Base-by-base conservation (phyloP, 2,329 filamentous ascomycete genomes). In the Colletotrichum horii region DNA sequence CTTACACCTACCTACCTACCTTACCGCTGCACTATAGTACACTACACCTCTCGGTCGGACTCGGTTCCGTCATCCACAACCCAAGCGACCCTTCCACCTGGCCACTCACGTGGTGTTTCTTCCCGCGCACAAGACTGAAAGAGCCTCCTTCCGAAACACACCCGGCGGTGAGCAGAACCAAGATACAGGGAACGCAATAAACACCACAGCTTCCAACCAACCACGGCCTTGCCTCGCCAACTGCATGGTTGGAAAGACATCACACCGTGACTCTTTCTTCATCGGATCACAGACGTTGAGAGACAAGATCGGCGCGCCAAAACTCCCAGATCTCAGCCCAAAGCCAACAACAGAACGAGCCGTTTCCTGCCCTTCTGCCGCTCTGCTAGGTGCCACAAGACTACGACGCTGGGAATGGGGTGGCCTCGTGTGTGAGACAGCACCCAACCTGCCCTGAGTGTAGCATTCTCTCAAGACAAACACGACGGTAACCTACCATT, bases 281-380 rank as follows among this genome's bases (percentile, higher is more conserved):
- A 71, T 64, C 48, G 55, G 55, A 6, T 30, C 28, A 28, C 58
- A 22, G 22, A 34, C 43, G 8, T 60, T 24, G 34, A 74, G 12
- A 74, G 67, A 71, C 48, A 71, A 48, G 72, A 75, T 75, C 68
- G 61, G 71, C 72, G 55, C 32, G 22, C 62, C 22, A 36, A 48
- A 34, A 48, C 52, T 55, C 62, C 52, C 55, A 62, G 67, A 71
- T 71, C 68, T 66, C 30, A 34, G 28, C 28, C 58, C 43, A 48
- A 4, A 22, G 43, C 24, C 55, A 24, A 16, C 22, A 24, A 55
- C 24, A 58, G 32, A 15, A 38, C 14, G 32, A 43, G 61, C 68
- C 68, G 38, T 67, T 34, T 32, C 62, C 43, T 58, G 70, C 55
- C 34, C 30, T 52, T 28, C 60, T 55, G 32, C 68, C 62, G 62